phyloP scores from a whole-genome alignment of 1,139 yeast species.

The Petasospora rhodanensis region DNA sequence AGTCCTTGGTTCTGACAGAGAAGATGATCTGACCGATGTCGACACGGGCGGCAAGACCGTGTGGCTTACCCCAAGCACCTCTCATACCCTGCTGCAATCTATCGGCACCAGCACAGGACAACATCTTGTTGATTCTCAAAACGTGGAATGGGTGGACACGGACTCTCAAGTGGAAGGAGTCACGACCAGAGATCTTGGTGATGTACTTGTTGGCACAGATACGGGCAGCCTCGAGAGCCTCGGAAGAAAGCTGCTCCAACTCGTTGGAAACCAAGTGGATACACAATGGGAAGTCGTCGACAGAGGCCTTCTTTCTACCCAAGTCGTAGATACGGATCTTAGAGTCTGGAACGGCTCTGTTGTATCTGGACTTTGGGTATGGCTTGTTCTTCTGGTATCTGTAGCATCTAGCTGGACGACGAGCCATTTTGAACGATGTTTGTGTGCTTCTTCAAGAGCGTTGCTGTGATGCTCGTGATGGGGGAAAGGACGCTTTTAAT shows the following conservation, averaged over 20 bases:
- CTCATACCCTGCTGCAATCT: conserved; percentile 99
- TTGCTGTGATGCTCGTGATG: conserved; percentile 1
- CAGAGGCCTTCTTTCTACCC: conserved; percentile 99
- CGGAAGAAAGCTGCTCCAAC: conserved; percentile 97
- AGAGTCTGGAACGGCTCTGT: conserved; percentile 99
- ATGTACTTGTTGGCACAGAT: conserved; percentile 99
- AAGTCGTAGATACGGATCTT: conserved; percentile 98
- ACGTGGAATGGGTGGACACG: conserved; percentile 99
- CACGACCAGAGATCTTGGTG: conserved; percentile 97
- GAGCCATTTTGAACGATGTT: conserved; percentile 76
- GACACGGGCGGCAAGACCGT: conserved; percentile 99
- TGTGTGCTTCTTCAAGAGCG: conserved; percentile 1
- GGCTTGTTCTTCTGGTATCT: conserved; percentile 99
- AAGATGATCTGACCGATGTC: conserved; percentile 96
- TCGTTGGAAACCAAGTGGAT: conserved; percentile 99
- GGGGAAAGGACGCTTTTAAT: conserved; percentile 1
- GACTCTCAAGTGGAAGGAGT: conserved; percentile 99
- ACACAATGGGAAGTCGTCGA: conserved; percentile 98
- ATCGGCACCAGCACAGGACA: conserved; percentile 99
- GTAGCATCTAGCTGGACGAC: conserved; percentile 99
- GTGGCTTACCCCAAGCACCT: conserved; percentile 99
- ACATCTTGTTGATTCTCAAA: conserved; percentile 99
- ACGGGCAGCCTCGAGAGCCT: conserved; percentile 99
- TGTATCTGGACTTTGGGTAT: conserved; percentile 99
- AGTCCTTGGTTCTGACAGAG: conserved; percentile 98